Conservation (phyloP, 140 eudicot genomes). For the Senecio squalidus region DNA sequence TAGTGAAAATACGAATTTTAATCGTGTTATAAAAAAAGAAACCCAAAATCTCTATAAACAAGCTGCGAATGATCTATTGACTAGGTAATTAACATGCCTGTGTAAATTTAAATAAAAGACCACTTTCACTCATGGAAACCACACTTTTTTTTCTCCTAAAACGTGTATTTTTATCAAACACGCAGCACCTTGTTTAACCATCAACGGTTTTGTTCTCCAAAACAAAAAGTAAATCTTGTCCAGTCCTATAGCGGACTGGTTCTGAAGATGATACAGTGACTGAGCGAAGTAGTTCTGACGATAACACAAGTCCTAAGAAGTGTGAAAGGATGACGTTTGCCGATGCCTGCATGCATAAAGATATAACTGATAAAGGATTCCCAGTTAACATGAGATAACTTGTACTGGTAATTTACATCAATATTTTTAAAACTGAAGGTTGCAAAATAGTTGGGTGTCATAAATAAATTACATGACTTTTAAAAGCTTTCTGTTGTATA, state of each 20-base stretch:
- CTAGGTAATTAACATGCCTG: background rate
- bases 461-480: too few species aligned
- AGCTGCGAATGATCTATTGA: background rate
- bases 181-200: background rate
- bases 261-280: conserved; percentile 68
- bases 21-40: too few species aligned
- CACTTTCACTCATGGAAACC: background rate
- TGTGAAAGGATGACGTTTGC: conserved; percentile 88
- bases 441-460: too few species aligned
- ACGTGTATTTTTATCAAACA: background rate
- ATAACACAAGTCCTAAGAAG: conserved; percentile 66
- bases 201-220: background rate
- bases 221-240: background rate
- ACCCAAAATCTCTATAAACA: background rate
- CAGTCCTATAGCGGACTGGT: conserved; percentile 20
- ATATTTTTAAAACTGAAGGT: too few species aligned
- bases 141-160: background rate
- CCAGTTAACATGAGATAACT: background rate
- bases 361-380: background rate
- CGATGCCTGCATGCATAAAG: conserved; percentile 49
- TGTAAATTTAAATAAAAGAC: background rate
- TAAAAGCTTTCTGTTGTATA: too few species aligned
- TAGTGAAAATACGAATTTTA: too few species aligned
- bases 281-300: conserved; percentile 77
- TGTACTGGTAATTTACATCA: background rate